phyloP scores from a whole-genome alignment of 352 stramenopile species.

The Globisporangium radiosum region DNA sequence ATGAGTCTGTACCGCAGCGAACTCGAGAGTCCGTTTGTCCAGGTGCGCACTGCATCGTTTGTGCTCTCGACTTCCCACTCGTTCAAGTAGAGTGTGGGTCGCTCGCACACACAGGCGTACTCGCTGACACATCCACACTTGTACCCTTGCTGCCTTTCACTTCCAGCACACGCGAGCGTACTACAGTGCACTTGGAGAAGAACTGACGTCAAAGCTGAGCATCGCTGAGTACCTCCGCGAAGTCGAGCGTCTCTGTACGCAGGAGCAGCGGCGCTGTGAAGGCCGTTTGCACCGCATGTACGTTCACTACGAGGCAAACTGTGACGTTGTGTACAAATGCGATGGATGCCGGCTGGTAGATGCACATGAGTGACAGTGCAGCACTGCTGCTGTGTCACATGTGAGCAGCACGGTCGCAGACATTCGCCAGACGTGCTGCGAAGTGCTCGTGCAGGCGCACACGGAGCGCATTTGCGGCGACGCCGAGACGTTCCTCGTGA shows the following conservation, averaged over 20 bases:
- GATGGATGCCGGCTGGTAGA: neutral
- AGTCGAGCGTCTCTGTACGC: constrained; percentile 59
- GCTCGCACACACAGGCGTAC: neutral
- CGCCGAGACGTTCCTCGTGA: constrained; percentile 63
- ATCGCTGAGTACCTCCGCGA: constrained; percentile 74
- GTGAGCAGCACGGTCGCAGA: constrained; percentile 61
- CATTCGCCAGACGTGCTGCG: constrained; percentile 70
- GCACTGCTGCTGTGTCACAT: neutral
- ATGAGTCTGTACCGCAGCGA: constrained; percentile 81
- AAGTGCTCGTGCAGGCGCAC: constrained; percentile 73
- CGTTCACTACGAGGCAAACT: constrained; percentile 6
- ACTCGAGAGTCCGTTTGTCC: constrained; percentile 62
- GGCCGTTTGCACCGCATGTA: constrained; percentile 69
- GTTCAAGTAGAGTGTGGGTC: neutral
- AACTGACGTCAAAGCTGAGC: constrained; percentile 52
- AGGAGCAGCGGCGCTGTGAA: constrained; percentile 80
- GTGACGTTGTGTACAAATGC: neutral
- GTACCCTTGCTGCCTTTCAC: neutral
- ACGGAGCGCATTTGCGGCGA: constrained; percentile 79
- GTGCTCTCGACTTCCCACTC: neutral
- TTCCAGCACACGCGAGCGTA: constrained; percentile 54
- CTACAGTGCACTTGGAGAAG: constrained; percentile 58
- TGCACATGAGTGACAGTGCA: neutral
- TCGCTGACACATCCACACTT: neutral
- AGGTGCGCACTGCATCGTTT: constrained; percentile 11